These are phyloP conservation scores for Xerocomellus intermedius DNA, from an alignment of 768 basidiomycete genomes.

Conservation along the genomic window DNA sequence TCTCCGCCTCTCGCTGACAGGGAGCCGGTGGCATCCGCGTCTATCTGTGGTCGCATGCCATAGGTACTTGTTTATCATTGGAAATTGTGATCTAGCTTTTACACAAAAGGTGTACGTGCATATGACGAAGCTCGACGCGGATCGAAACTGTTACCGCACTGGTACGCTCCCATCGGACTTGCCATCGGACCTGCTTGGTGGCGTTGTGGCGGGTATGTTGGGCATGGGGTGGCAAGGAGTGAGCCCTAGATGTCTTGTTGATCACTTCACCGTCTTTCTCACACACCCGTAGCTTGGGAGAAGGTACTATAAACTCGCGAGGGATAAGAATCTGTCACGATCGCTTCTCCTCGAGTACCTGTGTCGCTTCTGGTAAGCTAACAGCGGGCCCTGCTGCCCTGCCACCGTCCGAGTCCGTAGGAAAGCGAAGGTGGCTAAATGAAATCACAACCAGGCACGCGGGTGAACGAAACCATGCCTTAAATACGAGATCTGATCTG, in stretches of 20 bases:
- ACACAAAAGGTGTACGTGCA: neutral
- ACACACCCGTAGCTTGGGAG: constrained; percentile 19
- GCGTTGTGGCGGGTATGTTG: constrained; percentile 14
- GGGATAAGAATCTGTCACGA: constrained; percentile 18
- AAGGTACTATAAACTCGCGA: constrained; percentile 2
- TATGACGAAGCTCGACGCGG: constrained; percentile 16
- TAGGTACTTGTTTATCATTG: constrained; percentile 11
- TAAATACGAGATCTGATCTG: constrained; percentile 37
- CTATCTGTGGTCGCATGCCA: neutral
- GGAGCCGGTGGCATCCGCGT: constrained; percentile 14
- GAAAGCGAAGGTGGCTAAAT: constrained; percentile 35
- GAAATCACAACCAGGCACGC: constrained; percentile 37
- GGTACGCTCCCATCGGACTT: constrained; percentile 14
- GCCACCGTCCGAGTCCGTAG: constrained; percentile 26
- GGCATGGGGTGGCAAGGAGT: constrained; percentile 18
- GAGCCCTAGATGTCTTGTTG: constrained; percentile 16
- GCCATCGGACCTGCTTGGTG: constrained; percentile 21
- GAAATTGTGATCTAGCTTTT: constrained; percentile 18
- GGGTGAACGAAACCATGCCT: constrained; percentile 26
- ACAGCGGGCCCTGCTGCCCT: constrained; percentile 16
- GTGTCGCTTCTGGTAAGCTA: constrained; percentile 20
- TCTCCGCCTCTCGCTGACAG: constrained; percentile 21
- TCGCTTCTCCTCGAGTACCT: constrained; percentile 26
- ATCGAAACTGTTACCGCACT: constrained; percentile 16
- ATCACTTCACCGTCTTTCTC: constrained; percentile 21